Evolutionary conservation across 2,329 filamentous ascomycete genomes (phyloP).

Genomic region (Epichloe sibirici): DNA sequence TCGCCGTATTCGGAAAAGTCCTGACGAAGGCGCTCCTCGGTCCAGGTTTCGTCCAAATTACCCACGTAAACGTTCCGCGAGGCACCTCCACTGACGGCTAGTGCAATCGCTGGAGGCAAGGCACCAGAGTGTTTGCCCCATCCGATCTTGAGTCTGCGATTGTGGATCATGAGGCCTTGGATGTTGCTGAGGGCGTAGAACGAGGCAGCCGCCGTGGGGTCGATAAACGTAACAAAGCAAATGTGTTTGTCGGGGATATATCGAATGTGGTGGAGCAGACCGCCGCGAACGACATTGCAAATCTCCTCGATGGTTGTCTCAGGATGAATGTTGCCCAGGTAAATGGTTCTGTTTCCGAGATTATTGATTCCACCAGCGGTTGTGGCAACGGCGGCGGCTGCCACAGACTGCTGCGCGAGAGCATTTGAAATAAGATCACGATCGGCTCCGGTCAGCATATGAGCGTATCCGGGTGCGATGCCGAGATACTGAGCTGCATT

Average conservation of each 20-base stretch:
- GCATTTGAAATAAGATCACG: conserved; percentile 94
- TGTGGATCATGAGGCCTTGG: conserved; percentile 98
- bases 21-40: conserved; percentile 85
- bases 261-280: conserved; percentile 91
- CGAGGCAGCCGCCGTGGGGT: conserved; percentile 91
- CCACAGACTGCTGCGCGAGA: conserved; percentile 92
- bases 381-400: conserved; percentile 89
- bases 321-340: conserved; percentile 95
- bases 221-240: conserved; percentile 98
- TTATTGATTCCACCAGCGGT: conserved; percentile 96
- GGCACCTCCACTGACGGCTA: conserved; percentile 90
- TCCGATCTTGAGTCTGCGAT: conserved; percentile 91
- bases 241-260: conserved; percentile 99
- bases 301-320: conserved; percentile 99
- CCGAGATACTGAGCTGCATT: conserved; percentile 97
- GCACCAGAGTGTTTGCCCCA: conserved; percentile 99
- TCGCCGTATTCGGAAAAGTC: conserved; percentile 97
- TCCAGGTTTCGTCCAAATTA: conserved; percentile 95
- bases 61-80: conserved; percentile 98
- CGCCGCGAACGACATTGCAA: conserved; percentile 94
- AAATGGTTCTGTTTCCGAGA: conserved; percentile 92
- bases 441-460: conserved; percentile 91
- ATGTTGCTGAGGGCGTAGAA: conserved; percentile 97
- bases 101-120: conserved; percentile 84
- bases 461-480: conserved; percentile 90